Base-by-base conservation (phyloP, 2,329 filamentous ascomycete genomes). In the Sporothrix sp. region DNA sequence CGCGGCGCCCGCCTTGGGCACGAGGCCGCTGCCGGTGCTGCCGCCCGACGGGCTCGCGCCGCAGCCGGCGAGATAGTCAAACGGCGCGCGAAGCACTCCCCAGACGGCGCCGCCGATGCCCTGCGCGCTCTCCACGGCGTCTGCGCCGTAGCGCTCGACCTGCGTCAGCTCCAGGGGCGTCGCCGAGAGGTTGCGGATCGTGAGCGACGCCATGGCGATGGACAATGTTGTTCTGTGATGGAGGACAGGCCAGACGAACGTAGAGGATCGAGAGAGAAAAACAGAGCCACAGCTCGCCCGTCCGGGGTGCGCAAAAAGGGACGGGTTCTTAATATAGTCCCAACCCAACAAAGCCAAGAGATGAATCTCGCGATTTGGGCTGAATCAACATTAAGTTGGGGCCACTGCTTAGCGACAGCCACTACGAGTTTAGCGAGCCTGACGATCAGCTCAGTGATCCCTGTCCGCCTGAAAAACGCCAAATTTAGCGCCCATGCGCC, bases 171-270 rank as follows among this genome's bases (percentile, higher is more conserved):
- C 79, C 50, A 95, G 71, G n/a, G 81, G 74, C 44, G 78, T 82
- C 52, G 78, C 72, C 39, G 87, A 91, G 57, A 95, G 71, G 66
- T 96, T 96, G 60, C 90, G 87, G 60, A 96, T 79, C 4, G 78
- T 85, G 58, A 95, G 70, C 52, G 69, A 66, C 16, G 70, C 66
- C 74, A 77, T 78, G 51, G 52, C 56, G 58, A 7, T n/a, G 23
- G 30, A 33, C 30, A 33, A 33, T 6, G 18, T 37, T 10, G 18
- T n/a, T n/a, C 4, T 28, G 32, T 21, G 14, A 8, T 20, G 14
- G 11, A 7, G 7, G 37, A 13, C 27, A 8, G 23, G 32, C 28
- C 13, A 14, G 32, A 20, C 18, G 4, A 21, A 21, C 11, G 18
- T n/a, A 10, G 28, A n/a, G n/a, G n/a, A n/a, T n/a, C n/a, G 16